Base-by-base conservation (phyloP, 2,329 filamentous ascomycete species). In the Aspergillus sp. region DNA sequence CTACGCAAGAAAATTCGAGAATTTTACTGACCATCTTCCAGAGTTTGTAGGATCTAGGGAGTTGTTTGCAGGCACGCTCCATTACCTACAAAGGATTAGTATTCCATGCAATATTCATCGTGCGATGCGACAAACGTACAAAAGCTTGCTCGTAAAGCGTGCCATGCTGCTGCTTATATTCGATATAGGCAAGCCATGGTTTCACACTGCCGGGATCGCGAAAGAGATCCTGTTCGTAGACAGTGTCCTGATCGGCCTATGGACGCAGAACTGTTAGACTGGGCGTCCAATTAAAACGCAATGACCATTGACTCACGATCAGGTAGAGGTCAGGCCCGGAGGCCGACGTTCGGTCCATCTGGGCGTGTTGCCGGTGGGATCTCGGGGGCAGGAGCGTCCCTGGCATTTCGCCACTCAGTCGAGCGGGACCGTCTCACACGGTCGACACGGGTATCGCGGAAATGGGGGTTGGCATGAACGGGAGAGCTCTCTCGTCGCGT, bases 201-300 rank as follows among this genome's bases (percentile, higher is more conserved):
- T 93, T 95, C 61, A 93, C 85, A 70, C 86, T 94, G 65, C 87
- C 88, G 8, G 86, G 84, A 65, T 95, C 90, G 62, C 92, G 89
- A 59, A 94, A 78, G 55, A 97, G 85, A 72, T 99, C 94, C 75
- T 96, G 92, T 76, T 99, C 95, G 79, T 97, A 99, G 55, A 95
- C 83, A 50, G 89, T 87, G 76, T 99, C 94, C 76, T 95, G 90
- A 68, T 91, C 89, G 63, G 85, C 81, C 84, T 93, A 71, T 59
- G 73, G 63, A 60, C 64, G 63, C 32, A 75, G 69, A 13, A 58
- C 68, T 68, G 61, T 71, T 51, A 68, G 67, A 48, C 33, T 62
- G 65, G 35, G 16, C 59, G 65, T 56, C 60, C 65, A 63, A 38
- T 52, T 52, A 45, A 13, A 20, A 36, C 16, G n/a, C 45, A 41